Conservation (phyloP, 192 early-diverging fungal species). For the Podila epigama region DNA sequence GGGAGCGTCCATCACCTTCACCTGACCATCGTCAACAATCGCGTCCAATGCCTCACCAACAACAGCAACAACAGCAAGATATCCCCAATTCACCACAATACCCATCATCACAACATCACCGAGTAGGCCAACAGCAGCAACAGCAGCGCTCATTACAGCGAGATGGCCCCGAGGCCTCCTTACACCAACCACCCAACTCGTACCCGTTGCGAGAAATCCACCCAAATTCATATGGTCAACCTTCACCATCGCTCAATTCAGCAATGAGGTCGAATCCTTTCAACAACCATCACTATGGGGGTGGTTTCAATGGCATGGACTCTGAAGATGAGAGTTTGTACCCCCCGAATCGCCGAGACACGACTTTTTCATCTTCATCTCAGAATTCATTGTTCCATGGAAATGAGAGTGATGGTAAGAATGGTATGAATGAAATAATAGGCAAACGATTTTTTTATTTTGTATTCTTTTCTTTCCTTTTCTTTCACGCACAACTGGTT, state of each 20-base stretch:
- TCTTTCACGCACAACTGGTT: not conserved
- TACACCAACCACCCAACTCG: slow-evolving; percentile 18
- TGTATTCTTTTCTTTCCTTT: not conserved
- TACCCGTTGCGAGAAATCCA: slow-evolving; percentile 20
- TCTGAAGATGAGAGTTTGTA: slow-evolving; percentile 28
- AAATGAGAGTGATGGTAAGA: slow-evolving; percentile 21
- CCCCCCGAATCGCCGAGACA: slow-evolving; percentile 23
- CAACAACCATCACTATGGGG: slow-evolving; percentile 25
- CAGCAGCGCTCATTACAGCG: slow-evolving; percentile 6
- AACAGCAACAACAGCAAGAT: not conserved
- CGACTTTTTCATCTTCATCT: slow-evolving; percentile 21
- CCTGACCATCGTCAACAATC: no score
- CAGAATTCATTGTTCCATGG: slow-evolving; percentile 33
- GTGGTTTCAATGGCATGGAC: slow-evolving; percentile 7
- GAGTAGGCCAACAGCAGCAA: not conserved
- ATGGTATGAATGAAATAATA: not conserved
- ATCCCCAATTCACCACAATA: not conserved
- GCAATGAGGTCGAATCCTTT: slow-evolving; percentile 8
- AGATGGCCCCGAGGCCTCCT: not conserved
- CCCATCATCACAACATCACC: not conserved
- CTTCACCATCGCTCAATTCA: not conserved
- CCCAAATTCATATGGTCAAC: not conserved
- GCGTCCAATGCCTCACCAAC: not conserved
- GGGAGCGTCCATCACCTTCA: no score
- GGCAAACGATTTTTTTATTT: not conserved